Evolutionary conservation across 1,139 yeast species (phyloP).

Genomic region (Yamadazyma triangularis): DNA sequence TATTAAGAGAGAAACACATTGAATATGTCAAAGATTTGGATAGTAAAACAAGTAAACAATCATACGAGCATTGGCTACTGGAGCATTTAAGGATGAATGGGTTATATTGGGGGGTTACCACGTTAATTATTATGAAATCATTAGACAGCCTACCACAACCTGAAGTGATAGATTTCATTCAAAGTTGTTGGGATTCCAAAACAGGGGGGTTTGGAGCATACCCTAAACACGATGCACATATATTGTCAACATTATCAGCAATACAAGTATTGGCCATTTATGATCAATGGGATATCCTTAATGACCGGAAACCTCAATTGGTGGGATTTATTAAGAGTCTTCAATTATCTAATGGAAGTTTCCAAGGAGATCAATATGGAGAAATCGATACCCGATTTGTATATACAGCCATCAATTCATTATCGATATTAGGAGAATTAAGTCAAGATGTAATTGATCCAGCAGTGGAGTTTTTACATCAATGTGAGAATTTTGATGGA

Average conservation of each 20-base stretch:
- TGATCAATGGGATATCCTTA: slow-evolving; percentile 45
- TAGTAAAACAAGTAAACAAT: slow-evolving; percentile 23
- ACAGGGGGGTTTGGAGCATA: slow-evolving; percentile 89
- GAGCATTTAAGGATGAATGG: slow-evolving; percentile 92
- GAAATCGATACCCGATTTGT: slow-evolving; percentile 91
- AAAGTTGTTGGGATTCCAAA: slow-evolving; percentile 57
- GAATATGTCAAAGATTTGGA: slow-evolving; percentile 35
- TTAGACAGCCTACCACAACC: slow-evolving; percentile 48
- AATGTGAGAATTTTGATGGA: slow-evolving; percentile 90
- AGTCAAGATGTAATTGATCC: slow-evolving; percentile 57
- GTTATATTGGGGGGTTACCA: slow-evolving; percentile 90
- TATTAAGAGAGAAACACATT: slow-evolving; percentile 25
- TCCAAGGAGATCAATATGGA: slow-evolving; percentile 87
- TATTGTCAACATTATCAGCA: slow-evolving; percentile 84
- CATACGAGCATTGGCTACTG: slow-evolving; percentile 79
- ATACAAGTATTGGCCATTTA: slow-evolving; percentile 72
- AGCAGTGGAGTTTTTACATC: slow-evolving; percentile 60
- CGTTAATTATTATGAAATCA: slow-evolving; percentile 59
- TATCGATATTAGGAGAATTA: slow-evolving; percentile 64
- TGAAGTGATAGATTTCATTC: slow-evolving; percentile 64
- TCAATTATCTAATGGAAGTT: slow-evolving; percentile 73
- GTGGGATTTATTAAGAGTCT: slow-evolving; percentile 42
- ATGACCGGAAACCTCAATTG: slow-evolving; percentile 22
- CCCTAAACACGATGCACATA: slow-evolving; percentile 85
- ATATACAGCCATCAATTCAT: slow-evolving; percentile 72